Evolutionary conservation across 306 rosid genomes (phyloP), one percentile per base, ranked within the genome.

Genomic region (Rosa multiflora): DNA sequence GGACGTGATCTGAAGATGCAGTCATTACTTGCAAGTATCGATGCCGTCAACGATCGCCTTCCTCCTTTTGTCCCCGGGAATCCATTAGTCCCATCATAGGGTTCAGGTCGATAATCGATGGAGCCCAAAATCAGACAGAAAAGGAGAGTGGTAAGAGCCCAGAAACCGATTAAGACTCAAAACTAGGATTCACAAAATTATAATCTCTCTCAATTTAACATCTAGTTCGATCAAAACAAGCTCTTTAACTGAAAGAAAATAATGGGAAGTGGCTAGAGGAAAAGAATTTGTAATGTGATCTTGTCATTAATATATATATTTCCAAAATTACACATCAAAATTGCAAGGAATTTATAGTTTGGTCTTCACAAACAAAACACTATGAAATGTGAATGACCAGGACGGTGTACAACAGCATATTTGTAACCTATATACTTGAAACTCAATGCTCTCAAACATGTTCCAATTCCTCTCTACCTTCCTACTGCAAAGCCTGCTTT

Each of bases 41-140:
- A 17, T 52, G 44, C 21, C 13, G 21, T 15, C 70, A 66, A 39
- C 48, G 3, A 8, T 39, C 43, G n/a, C 12, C 10, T 75, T 6
- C 70, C 78, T 56, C 23, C 76, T 37, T 37, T 52, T 21, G 78
- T 42, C 47, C 21, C 78, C 58, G 62, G 39, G 67, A 53, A 73
- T 73, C 76, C 67, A 39, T 37, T 37, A 37, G 39, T 49, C 62
- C 48, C 67, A 70, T 40, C 23, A 11, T 37, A 17, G 78, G 40
- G 68, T 55, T 56, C 67, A 37, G 12, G 23, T 43, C 10, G n/a
- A 75, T 61, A 39, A 12, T 44, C 42, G 12, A 72, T 58, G 78
- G 1, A 56, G 78, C 42, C 8, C 53, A 74, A 43, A 58, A 42
- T 7, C 67, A 56, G 5, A 43, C 46, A 20, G 44, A 52, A 37